These are phyloP conservation scores for Tarenaya hassleriana DNA, from an alignment of 345 rosid genomes.

Conservation along the genomic window DNA sequence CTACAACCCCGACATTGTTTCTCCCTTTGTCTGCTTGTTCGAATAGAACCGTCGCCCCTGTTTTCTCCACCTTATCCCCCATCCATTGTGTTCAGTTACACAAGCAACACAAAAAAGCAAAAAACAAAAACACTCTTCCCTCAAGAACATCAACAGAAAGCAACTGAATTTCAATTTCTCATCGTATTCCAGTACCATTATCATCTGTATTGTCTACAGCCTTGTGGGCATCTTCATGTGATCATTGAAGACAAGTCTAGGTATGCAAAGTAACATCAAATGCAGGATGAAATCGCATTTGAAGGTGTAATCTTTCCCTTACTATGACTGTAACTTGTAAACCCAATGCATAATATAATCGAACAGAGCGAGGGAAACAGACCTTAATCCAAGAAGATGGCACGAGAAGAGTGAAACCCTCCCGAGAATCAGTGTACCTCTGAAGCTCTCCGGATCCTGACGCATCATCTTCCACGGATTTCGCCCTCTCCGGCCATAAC, in stretches of 20 bases:
- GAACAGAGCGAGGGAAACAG: not conserved
- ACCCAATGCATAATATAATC: too few species aligned
- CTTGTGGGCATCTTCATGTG: too few species aligned
- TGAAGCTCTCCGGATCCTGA: conserved; percentile 33
- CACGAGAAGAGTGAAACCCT: conserved; percentile 70
- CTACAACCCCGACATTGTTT: conserved; percentile 82
- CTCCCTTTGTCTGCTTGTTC: conserved; percentile 62
- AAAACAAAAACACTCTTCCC: too few species aligned
- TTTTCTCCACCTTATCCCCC: conserved; percentile 61
- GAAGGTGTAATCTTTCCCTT: too few species aligned
- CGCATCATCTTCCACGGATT: conserved; percentile 27
- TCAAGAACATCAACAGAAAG: not conserved
- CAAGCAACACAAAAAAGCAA: too few species aligned
- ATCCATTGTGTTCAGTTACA: too few species aligned
- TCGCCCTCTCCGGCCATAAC: conserved; percentile 26
- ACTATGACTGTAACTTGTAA: too few species aligned
- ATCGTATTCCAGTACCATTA: not conserved
- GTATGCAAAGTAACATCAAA: not conserved
- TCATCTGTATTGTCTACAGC: too few species aligned
- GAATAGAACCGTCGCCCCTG: conserved; percentile 79
- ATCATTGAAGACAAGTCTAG: not conserved
- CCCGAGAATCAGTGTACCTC: conserved; percentile 54
- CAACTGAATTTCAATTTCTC: not conserved
- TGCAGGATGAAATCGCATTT: not conserved
- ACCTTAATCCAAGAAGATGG: conserved; percentile 83